Percentiles rank a stretch among this genome's conserved stretches.
phyloP scores from a whole-genome alignment of 306 rosid genomes.

The Canavalia ensiformis region DNA sequence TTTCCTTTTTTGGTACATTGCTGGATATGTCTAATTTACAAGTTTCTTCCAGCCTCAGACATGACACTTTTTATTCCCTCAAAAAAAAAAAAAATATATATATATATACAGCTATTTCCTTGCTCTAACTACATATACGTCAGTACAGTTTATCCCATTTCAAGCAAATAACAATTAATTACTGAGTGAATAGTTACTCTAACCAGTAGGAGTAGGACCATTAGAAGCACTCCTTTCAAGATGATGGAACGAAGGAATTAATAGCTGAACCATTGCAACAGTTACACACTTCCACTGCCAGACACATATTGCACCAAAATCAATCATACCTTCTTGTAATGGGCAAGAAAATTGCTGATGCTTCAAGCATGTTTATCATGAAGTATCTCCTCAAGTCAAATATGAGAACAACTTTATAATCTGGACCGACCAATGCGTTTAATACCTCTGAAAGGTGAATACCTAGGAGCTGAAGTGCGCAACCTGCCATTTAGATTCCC shows the following conservation, averaged over 20 bases:
- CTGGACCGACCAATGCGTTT: slow-evolving; percentile 79
- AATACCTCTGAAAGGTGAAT: slow-evolving; percentile 60
- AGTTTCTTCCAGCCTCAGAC: slow-evolving; percentile 32
- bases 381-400: slow-evolving; percentile 39
- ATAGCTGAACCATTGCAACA: slow-evolving; percentile 30
- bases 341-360: slow-evolving; percentile 43
- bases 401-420: slow-evolving; percentile 53
- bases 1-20: background rate
- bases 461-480: slow-evolving; percentile 67
- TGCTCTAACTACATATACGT: slow-evolving; percentile 19
- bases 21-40: slow-evolving; percentile 35
- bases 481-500: slow-evolving; percentile 65
- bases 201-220: slow-evolving; percentile 22
- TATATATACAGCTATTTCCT: slow-evolving; percentile 30
- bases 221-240: slow-evolving; percentile 14
- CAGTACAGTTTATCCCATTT: slow-evolving; percentile 31
- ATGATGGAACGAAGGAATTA: slow-evolving; percentile 6
- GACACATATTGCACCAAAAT: slow-evolving; percentile 41
- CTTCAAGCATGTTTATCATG: slow-evolving; percentile 20
- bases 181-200: slow-evolving; percentile 32
- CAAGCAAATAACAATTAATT: slow-evolving; percentile 4
- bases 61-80: slow-evolving; percentile 41
- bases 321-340: slow-evolving; percentile 41
- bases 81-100: background rate
- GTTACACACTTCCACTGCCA: slow-evolving; percentile 39